Percentiles rank a stretch among this genome's conserved stretches.
Evolutionary conservation across 2,329 filamentous ascomycete genomes (phyloP).

Genomic region (Aquanectria penicillioides): DNA sequence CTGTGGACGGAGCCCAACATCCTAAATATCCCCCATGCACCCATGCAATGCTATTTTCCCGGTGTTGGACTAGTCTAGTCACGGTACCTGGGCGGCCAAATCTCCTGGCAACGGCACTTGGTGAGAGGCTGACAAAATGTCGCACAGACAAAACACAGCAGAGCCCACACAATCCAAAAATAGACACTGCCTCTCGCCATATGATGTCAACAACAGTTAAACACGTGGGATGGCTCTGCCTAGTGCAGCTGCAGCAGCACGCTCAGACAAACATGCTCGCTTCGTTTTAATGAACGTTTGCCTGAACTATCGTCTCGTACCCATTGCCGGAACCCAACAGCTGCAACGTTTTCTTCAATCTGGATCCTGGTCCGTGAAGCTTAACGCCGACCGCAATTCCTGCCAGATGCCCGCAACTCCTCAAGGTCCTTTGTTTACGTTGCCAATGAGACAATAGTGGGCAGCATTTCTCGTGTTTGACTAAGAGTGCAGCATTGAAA

Average conservation of each 20-base stretch:
- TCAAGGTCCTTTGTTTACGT: not conserved
- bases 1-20: no score
- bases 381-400: not conserved
- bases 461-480: slow-evolving; percentile 1
- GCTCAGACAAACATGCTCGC: not conserved
- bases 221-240: not conserved
- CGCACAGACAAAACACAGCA: slow-evolving; percentile 2
- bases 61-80: not conserved
- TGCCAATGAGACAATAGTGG: not conserved
- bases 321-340: not conserved
- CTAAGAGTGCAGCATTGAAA: not conserved
- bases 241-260: not conserved
- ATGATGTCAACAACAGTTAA: slow-evolving; percentile 10
- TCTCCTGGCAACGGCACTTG: not conserved
- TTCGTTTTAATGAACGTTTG: no score
- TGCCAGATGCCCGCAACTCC: not conserved
- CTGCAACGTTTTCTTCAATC: not conserved
- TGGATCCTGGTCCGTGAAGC: not conserved
- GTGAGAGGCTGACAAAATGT: not conserved
- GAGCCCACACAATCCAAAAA: not conserved
- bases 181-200: not conserved
- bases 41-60: not conserved
- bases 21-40: not conserved
- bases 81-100: not conserved
- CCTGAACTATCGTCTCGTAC: not conserved